phyloP scores from a whole-genome alignment of 192 early-diverging fungal genomes.

The Lunasporangiospora selenospora region DNA sequence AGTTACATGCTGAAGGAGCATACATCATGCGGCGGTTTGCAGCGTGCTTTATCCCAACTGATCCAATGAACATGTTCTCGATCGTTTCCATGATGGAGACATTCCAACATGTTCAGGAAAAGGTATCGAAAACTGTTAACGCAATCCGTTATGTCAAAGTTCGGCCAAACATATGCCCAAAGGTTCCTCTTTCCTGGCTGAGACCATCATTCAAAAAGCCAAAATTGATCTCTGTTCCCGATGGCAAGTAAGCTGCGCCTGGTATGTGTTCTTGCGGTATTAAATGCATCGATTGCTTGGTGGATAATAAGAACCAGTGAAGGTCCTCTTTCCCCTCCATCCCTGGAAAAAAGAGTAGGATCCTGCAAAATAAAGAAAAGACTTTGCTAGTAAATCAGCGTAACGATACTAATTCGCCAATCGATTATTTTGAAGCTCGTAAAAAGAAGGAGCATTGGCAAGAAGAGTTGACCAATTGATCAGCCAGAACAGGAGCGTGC shows the following conservation, averaged over 20 bases:
- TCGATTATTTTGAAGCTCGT: too few relatives aligned
- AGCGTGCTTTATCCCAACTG: neutral
- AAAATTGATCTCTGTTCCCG: neutral
- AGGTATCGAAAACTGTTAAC: neutral
- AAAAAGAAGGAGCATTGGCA: too few relatives aligned
- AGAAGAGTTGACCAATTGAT: too few relatives aligned
- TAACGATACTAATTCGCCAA: too few relatives aligned
- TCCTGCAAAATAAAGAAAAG: too few relatives aligned
- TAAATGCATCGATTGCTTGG: too few relatives aligned
- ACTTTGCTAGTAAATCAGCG: too few relatives aligned
- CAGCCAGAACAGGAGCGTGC: too few relatives aligned
- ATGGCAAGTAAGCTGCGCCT: conserved; percentile 1
- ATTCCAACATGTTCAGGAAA: neutral
- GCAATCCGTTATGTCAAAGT: neutral
- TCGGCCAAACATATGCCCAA: neutral
- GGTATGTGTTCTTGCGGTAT: too few relatives aligned
- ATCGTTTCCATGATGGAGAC: neutral
- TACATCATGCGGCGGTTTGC: neutral
- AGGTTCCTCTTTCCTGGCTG: neutral
- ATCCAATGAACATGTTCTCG: neutral
- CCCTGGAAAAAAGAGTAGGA: too few relatives aligned
- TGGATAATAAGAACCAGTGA: too few relatives aligned
- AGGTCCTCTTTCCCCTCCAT: too few relatives aligned
- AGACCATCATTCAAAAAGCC: neutral
- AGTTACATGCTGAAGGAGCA: neutral